These are phyloP conservation scores for Monosporascus sp. DNA, from an alignment of 2,329 filamentous ascomycete species.

Conservation along the genomic window DNA sequence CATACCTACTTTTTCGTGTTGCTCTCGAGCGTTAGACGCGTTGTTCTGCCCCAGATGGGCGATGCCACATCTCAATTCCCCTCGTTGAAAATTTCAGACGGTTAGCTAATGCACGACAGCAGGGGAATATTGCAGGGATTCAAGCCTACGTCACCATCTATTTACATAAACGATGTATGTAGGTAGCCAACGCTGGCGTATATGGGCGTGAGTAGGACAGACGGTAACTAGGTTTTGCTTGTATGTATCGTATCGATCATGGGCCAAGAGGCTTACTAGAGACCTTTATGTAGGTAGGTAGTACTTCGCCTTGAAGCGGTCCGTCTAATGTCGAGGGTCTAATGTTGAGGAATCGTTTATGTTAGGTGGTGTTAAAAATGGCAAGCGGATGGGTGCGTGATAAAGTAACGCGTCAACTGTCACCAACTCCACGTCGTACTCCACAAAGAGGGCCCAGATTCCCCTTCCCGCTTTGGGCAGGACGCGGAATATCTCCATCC, in stretches of 20 bases:
- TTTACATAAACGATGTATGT: no score
- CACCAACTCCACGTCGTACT: background rate
- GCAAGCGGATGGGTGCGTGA: no score
- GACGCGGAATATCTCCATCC: background rate
- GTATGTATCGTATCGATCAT: no score
- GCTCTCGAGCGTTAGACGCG: background rate
- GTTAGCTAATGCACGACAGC: background rate
- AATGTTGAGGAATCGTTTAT: no score
- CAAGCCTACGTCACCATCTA: background rate
- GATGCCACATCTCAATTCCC: background rate
- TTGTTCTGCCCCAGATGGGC: background rate
- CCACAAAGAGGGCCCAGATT: constrained; percentile 1
- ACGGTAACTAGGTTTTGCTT: no score
- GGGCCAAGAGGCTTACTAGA: no score
- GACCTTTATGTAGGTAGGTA: no score
- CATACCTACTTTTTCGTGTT: background rate
- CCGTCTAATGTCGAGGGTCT: no score
- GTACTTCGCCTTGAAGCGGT: no score
- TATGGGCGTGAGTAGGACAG: no score
- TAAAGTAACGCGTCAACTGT: background rate
- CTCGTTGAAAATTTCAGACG: background rate
- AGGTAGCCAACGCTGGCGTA: no score
- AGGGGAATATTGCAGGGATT: background rate
- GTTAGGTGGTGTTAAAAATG: no score
- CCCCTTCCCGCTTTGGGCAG: background rate